phyloP scores from a whole-genome alignment of 495 filamentous ascomycete species.

The Choiromyces venosus region DNA sequence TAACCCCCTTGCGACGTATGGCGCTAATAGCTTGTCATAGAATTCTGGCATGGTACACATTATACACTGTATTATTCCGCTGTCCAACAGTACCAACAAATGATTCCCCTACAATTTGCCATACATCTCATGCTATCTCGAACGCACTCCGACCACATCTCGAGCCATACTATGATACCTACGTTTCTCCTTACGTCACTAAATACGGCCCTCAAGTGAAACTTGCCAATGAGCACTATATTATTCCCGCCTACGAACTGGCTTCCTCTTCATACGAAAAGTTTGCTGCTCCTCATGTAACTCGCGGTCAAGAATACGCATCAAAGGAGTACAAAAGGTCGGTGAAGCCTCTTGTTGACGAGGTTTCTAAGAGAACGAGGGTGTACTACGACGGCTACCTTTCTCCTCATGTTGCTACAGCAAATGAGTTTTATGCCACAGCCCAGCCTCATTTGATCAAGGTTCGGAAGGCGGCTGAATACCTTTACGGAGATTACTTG shows the following conservation, averaged over 20 bases:
- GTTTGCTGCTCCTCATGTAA: conserved; percentile 72
- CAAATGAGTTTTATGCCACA: conserved; percentile 42
- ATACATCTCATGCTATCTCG: conserved; percentile 68
- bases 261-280: conserved; percentile 51
- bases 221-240: conserved; percentile 35
- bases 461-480: conserved; percentile 54
- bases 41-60: conserved; percentile 75
- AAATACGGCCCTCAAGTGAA: conserved; percentile 63
- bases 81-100: conserved; percentile 69
- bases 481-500: conserved; percentile 65
- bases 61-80: conserved; percentile 70
- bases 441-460: conserved; percentile 68
- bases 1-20: background rate
- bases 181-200: conserved; percentile 78
- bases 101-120: conserved; percentile 72
- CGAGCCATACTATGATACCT: conserved; percentile 78
- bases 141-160: conserved; percentile 67
- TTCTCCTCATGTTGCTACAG: conserved; percentile 66
- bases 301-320: conserved; percentile 58
- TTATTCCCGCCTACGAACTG: conserved; percentile 26
- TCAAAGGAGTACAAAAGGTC: conserved; percentile 70
- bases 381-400: conserved; percentile 63
- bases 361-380: conserved; percentile 54
- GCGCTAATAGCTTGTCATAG: conserved; percentile 46
- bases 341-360: conserved; percentile 65